A percentile compares a stretch with the other conserved stretches of the same genome.
Evolutionary conservation across 805 yeast genomes (phyloP).

Genomic region (Sporopachydermia quercuum): DNA sequence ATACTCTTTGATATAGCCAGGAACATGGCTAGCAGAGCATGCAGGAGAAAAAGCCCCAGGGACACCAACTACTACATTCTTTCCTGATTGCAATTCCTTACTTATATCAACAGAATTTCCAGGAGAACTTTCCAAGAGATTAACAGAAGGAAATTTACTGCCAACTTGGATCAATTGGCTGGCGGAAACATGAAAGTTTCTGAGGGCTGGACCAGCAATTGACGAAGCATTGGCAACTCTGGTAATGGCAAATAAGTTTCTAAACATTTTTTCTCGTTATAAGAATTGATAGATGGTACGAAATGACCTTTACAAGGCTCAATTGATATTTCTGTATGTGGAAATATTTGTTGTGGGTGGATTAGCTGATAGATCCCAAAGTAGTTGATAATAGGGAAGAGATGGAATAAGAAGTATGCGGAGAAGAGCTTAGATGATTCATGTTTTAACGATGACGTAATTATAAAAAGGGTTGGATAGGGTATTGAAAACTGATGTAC

Average conservation of each 20-base stretch:
- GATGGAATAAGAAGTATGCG: too few relatives aligned
- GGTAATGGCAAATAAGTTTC: constrained; percentile 22
- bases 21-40: constrained; percentile 58
- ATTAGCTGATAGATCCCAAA: too few relatives aligned
- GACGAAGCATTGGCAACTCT: constrained; percentile 13
- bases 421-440: too few relatives aligned
- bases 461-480: too few relatives aligned
- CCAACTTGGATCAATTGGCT: constrained; percentile 33
- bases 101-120: constrained; percentile 46
- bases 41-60: constrained; percentile 78
- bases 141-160: constrained; percentile 40
- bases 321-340: too few relatives aligned
- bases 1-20: constrained; percentile 47
- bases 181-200: constrained; percentile 11
- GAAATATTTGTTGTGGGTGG: too few relatives aligned
- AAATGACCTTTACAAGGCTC: too few relatives aligned
- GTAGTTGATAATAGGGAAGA: too few relatives aligned
- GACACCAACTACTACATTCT: constrained; percentile 40
- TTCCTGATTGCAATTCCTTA: constrained; percentile 28
- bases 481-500: too few relatives aligned
- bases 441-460: too few relatives aligned
- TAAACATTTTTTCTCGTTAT: too few relatives aligned
- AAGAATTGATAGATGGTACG: too few relatives aligned
- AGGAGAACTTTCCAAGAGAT: constrained; percentile 47
- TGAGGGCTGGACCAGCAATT: constrained; percentile 5